Evolutionary conservation across 805 yeast genomes (phyloP).

Genomic region (Cyberlindnera nakhonratchasimensis): DNA sequence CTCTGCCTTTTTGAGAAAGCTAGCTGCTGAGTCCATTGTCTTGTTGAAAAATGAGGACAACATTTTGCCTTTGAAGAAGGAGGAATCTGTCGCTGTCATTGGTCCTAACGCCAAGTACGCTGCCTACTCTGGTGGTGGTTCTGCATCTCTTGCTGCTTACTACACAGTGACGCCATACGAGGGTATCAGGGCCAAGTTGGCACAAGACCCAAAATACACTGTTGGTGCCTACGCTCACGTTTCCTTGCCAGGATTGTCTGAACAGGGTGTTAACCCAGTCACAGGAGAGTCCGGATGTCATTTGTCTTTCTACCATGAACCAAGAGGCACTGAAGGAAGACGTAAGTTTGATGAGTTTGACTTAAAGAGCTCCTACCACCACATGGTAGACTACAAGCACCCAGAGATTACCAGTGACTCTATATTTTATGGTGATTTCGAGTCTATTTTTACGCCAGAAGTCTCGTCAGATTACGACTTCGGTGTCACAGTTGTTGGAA

Average conservation of each 20-base stretch:
- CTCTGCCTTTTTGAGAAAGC: slow-evolving; percentile 33
- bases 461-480: slow-evolving; percentile 44
- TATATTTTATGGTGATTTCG: slow-evolving; percentile 42
- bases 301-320: slow-evolving; percentile 22
- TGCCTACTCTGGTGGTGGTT: slow-evolving; percentile 58
- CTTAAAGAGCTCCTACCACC: slow-evolving; percentile 16
- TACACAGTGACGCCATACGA: slow-evolving; percentile 46
- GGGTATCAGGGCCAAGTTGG: slow-evolving; percentile 35
- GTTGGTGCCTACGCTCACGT: slow-evolving; percentile 35
- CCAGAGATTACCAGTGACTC: slow-evolving; percentile 15
- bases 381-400: slow-evolving; percentile 29
- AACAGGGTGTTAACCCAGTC: slow-evolving; percentile 15
- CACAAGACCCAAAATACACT: slow-evolving; percentile 23
- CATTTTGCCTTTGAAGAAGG: slow-evolving; percentile 44
- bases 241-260: slow-evolving; percentile 31
- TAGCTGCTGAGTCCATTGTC: slow-evolving; percentile 50
- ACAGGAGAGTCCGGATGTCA: slow-evolving; percentile 24
- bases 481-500: slow-evolving; percentile 49
- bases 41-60: slow-evolving; percentile 49
- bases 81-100: slow-evolving; percentile 45
- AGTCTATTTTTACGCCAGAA: slow-evolving; percentile 42
- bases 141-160: slow-evolving; percentile 48
- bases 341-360: slow-evolving; percentile 28
- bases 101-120: slow-evolving; percentile 56
- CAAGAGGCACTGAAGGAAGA: slow-evolving; percentile 20